phyloP scores from a whole-genome alignment of 257 asterid species.

The Nicotiana paniculata region DNA sequence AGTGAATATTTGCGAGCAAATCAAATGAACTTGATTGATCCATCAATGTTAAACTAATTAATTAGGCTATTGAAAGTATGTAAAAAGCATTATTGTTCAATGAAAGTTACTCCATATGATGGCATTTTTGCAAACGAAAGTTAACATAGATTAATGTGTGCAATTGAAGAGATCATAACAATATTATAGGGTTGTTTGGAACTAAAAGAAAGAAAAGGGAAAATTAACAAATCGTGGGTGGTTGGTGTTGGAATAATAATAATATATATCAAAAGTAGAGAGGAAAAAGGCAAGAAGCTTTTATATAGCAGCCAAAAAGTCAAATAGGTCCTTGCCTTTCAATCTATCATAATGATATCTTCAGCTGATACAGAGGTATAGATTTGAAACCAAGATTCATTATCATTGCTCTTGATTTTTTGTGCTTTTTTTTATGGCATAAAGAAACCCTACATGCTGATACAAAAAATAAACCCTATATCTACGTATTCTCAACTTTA shows the following conservation, averaged over 20 bases:
- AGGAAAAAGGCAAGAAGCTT: slow-evolving; percentile 75
- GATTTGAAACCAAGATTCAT: slow-evolving; percentile 75
- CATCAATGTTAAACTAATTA: slow-evolving; percentile 9
- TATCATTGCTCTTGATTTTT: slow-evolving; percentile 51
- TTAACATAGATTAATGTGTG: slow-evolving; percentile 57
- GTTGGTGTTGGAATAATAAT: slow-evolving; percentile 38
- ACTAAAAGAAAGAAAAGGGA: slow-evolving; percentile 28
- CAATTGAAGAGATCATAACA: slow-evolving; percentile 80
- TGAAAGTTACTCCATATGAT: slow-evolving; percentile 8
- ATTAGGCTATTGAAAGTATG: slow-evolving; percentile 4
- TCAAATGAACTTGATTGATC: slow-evolving; percentile 17
- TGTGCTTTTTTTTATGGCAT: slow-evolving; percentile 21
- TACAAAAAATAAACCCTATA: not conserved
- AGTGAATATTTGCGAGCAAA: slow-evolving; percentile 20
- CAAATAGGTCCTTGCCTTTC: slow-evolving; percentile 55
- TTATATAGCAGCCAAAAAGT: slow-evolving; percentile 61
- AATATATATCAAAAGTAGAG: slow-evolving; percentile 16
- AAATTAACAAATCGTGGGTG: slow-evolving; percentile 36
- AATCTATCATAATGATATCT: slow-evolving; percentile 38
- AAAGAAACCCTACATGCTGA: slow-evolving; percentile 31
- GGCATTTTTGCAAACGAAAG: slow-evolving; percentile 30
- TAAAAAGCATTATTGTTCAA: slow-evolving; percentile 13
- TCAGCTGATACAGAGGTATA: slow-evolving; percentile 32
- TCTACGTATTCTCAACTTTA: not conserved
- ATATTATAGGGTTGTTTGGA: slow-evolving; percentile 56